Evolutionary conservation across 2,329 filamentous ascomycete genomes (phyloP).

Genomic region (Magnaporthiopsis poae): DNA sequence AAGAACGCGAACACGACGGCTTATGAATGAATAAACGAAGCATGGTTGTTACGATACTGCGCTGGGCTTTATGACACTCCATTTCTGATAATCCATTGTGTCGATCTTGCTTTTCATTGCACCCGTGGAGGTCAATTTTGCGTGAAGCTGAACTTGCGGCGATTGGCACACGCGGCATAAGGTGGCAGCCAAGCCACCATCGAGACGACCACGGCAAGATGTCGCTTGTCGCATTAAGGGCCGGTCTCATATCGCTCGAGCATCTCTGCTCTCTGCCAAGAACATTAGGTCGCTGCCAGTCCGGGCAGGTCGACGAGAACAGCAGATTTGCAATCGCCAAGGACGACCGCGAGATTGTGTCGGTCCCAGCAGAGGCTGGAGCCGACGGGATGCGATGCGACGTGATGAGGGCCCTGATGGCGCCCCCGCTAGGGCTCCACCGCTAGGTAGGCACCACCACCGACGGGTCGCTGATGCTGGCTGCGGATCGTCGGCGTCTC

Average conservation of each 20-base stretch:
- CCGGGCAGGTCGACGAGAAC: background rate
- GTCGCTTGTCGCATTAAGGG: too few relatives aligned
- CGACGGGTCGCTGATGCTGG: background rate
- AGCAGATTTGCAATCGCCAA: slow-evolving; percentile 1
- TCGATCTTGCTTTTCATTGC: too few relatives aligned
- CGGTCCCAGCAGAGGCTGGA: background rate
- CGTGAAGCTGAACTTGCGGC: background rate
- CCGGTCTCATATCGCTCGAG: too few relatives aligned
- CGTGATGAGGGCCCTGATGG: background rate
- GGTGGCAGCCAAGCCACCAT: too few relatives aligned
- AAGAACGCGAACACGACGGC: background rate
- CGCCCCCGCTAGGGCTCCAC: background rate
- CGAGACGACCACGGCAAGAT: too few relatives aligned
- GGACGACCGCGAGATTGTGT: slow-evolving; percentile 1
- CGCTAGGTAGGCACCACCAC: background rate
- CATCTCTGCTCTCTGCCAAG: background rate
- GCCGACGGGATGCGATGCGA: background rate
- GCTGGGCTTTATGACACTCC: too few relatives aligned
- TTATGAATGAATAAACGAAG: background rate
- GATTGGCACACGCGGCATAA: background rate
- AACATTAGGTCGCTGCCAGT: background rate
- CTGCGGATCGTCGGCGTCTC: too few relatives aligned
- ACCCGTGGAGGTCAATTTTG: background rate
- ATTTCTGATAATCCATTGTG: too few relatives aligned
- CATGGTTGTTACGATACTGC: background rate